These are phyloP conservation scores for Dactylis glomerata DNA, from an alignment of 176 grass and related monocot species.

Conservation along the genomic window DNA sequence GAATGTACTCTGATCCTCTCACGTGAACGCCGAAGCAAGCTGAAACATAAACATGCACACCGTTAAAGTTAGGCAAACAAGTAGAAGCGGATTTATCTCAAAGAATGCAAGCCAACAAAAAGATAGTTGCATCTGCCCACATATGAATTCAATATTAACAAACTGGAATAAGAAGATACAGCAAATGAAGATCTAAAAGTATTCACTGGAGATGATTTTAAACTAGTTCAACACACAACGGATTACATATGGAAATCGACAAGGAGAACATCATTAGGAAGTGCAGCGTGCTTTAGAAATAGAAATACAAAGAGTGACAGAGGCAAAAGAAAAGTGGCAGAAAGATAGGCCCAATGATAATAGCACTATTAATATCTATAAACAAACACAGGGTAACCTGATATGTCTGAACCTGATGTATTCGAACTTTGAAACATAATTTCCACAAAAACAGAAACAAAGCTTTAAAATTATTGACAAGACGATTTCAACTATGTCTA, in stretches of 20 bases:
- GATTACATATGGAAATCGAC: neutral
- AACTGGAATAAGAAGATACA: neutral
- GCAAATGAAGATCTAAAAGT: neutral
- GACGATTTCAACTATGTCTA: neutral
- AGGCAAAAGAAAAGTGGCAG: neutral
- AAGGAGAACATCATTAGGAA: neutral
- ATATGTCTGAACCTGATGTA: neutral
- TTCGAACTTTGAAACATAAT: neutral
- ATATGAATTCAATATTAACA: neutral
- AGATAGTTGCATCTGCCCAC: neutral
- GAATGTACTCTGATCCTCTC: conserved; percentile 90
- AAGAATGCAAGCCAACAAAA: neutral
- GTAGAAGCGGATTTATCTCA: neutral
- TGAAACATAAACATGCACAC: conserved; percentile 35
- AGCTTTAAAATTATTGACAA: neutral
- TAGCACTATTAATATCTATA: neutral
- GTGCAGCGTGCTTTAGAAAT: neutral
- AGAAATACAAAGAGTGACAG: neutral
- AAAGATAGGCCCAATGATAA: neutral
- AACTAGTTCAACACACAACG: neutral
- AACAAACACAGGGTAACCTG: too few relatives aligned
- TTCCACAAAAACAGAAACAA: neutral
- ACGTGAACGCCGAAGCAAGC: conserved; percentile 98
- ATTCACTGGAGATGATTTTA: neutral
- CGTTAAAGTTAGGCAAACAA: neutral